Evolutionary conservation across 371 early-diverging fungal genomes (phyloP).

Genomic region (Mucor circinelloides): DNA sequence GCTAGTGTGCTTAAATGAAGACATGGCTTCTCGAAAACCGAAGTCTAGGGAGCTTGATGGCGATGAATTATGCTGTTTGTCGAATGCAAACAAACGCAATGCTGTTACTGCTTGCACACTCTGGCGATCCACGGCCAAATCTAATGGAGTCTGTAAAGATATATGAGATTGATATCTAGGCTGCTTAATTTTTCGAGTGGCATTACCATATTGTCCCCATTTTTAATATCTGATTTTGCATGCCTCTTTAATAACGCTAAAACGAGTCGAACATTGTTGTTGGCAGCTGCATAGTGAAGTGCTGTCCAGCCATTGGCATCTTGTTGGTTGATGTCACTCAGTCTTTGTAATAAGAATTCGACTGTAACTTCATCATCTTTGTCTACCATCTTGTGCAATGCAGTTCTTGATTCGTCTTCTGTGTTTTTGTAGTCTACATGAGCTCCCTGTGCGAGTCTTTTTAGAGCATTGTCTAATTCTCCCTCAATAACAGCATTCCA

Average conservation of each 20-base stretch:
- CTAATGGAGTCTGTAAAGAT: constrained; percentile 61
- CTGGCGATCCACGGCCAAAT: constrained; percentile 67
- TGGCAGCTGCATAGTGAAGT: constrained; percentile 78
- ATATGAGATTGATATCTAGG: background rate
- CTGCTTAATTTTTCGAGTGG: background rate
- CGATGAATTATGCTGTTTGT: constrained; percentile 50
- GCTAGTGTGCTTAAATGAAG: constrained; percentile 40
- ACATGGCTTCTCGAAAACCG: constrained; percentile 59
- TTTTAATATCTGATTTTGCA: constrained; percentile 67
- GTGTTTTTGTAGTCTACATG: constrained; percentile 70
- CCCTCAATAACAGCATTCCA: constrained; percentile 62
- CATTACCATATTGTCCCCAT: constrained; percentile 56
- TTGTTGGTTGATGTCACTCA: constrained; percentile 60
- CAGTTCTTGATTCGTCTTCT: constrained; percentile 49
- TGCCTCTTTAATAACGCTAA: constrained; percentile 67
- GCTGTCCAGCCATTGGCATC: constrained; percentile 74
- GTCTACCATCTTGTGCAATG: constrained; percentile 68
- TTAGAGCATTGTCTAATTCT: constrained; percentile 61
- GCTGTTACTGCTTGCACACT: constrained; percentile 68
- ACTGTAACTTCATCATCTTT: constrained; percentile 58
- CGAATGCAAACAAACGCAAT: constrained; percentile 55
- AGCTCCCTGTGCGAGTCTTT: constrained; percentile 73
- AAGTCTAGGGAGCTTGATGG: constrained; percentile 51
- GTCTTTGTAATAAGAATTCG: constrained; percentile 76
- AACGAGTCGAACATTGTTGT: constrained; percentile 67